Conservation (phyloP, 2,329 filamentous ascomycete species). For the Cercospora nicotianae region DNA sequence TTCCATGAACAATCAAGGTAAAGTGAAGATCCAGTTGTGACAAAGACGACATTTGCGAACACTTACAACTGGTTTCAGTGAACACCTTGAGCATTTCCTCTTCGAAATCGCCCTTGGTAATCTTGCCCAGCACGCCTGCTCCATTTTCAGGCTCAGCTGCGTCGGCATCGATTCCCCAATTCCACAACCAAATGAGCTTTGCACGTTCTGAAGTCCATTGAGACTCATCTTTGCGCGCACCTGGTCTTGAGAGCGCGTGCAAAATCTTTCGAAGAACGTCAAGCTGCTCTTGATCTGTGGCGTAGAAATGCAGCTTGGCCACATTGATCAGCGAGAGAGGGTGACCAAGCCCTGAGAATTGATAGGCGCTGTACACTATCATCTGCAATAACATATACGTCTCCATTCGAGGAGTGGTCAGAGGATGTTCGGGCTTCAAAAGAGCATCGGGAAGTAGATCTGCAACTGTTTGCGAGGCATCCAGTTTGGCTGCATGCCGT, state of each 20-base stretch:
- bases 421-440: slow-evolving; percentile 59
- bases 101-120: slow-evolving; percentile 65
- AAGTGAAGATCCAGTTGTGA: not conserved
- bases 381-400: slow-evolving; percentile 63
- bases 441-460: slow-evolving; percentile 49
- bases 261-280: slow-evolving; percentile 61
- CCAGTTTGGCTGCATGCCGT: slow-evolving; percentile 38
- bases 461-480: slow-evolving; percentile 32
- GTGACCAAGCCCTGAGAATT: slow-evolving; percentile 45
- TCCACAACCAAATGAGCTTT: slow-evolving; percentile 70
- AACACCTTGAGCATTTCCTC: slow-evolving; percentile 69
- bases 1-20: not conserved
- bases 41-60: not conserved
- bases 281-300: slow-evolving; percentile 65
- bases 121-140: slow-evolving; percentile 57
- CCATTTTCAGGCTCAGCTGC: slow-evolving; percentile 40
- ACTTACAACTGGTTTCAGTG: slow-evolving; percentile 47
- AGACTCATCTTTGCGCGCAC: slow-evolving; percentile 56
- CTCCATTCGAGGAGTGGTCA: slow-evolving; percentile 61
- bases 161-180: slow-evolving; percentile 61
- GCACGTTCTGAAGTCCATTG: slow-evolving; percentile 63
- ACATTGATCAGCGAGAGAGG: slow-evolving; percentile 45
- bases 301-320: slow-evolving; percentile 63
- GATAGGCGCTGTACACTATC: slow-evolving; percentile 55
- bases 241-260: slow-evolving; percentile 50